These are phyloP conservation scores for Salvia hispanica DNA, from an alignment of 257 asterid species.

Conservation along the genomic window DNA sequence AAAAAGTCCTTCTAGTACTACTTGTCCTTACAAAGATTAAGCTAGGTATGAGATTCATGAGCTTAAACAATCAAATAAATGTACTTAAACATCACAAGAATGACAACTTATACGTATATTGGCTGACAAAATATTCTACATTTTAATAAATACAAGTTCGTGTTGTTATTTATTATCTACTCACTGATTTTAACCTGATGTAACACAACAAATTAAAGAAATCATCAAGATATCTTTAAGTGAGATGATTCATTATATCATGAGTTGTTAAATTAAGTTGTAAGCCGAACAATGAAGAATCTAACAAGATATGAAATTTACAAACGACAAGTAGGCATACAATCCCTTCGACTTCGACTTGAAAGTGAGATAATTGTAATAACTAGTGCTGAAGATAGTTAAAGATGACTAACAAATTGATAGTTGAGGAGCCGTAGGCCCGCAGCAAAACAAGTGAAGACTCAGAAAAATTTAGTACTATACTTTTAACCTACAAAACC, in stretches of 20 bases:
- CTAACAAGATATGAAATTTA: not conserved
- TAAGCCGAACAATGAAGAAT: constrained; percentile 1
- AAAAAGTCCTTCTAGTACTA: not conserved
- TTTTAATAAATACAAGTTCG: not conserved
- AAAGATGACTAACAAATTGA: no score
- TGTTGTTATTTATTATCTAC: not conserved
- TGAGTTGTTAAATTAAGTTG: not conserved
- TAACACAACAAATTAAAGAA: not conserved
- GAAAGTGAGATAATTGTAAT: not conserved
- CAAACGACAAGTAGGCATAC: constrained; percentile 4
- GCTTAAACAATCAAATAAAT: constrained; percentile 3
- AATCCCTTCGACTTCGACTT: not conserved
- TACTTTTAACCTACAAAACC: not conserved
- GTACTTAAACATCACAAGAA: not conserved
- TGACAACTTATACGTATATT: not conserved
- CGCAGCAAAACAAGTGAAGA: not conserved
- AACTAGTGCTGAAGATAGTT: constrained; percentile 3
- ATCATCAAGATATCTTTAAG: not conserved
- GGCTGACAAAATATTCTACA: not conserved
- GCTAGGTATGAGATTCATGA: not conserved
- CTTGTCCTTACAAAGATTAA: no score
- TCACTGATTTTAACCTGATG: not conserved
- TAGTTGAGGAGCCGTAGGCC: not conserved
- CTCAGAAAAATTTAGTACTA: not conserved
- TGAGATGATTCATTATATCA: not conserved